Percentiles rank a stretch among this genome's conserved stretches.
Evolutionary conservation across 2,329 filamentous ascomycete species (phyloP).

Genomic region (Apiospora pterosperma): DNA sequence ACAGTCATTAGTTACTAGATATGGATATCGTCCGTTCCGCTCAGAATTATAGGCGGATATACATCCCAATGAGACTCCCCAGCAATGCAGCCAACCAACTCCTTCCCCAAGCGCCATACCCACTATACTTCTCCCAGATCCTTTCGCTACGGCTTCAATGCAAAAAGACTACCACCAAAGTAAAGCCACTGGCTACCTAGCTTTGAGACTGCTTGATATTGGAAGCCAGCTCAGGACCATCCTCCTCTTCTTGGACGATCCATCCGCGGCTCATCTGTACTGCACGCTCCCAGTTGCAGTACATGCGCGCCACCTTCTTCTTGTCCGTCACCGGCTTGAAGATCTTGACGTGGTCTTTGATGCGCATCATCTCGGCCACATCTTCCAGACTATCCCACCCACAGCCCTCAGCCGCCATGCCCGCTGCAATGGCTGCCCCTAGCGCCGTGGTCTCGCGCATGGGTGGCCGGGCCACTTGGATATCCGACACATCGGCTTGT

Average conservation of each 20-base stretch:
- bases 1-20: neutral
- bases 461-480: conserved; percentile 76
- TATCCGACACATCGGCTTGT: conserved; percentile 80
- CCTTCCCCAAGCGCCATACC: neutral
- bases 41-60: neutral
- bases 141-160: neutral
- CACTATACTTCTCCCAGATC: neutral
- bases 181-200: neutral
- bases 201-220: neutral
- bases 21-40: neutral
- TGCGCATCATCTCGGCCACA: conserved; percentile 62
- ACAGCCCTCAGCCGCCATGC: conserved; percentile 70
- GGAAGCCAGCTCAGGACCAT: conserved; percentile 8
- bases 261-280: conserved; percentile 58
- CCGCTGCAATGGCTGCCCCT: conserved; percentile 84
- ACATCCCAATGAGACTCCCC: neutral
- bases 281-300: conserved; percentile 53
- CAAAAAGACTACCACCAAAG: neutral
- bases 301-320: conserved; percentile 39
- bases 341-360: conserved; percentile 63
- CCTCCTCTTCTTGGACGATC: conserved; percentile 34
- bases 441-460: conserved; percentile 92
- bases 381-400: conserved; percentile 76
- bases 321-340: conserved; percentile 65
- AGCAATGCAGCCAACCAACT: neutral